These are phyloP conservation scores for Populus trichocarpa DNA, from an alignment of 441 rosid genomes.

Conservation along the genomic window DNA sequence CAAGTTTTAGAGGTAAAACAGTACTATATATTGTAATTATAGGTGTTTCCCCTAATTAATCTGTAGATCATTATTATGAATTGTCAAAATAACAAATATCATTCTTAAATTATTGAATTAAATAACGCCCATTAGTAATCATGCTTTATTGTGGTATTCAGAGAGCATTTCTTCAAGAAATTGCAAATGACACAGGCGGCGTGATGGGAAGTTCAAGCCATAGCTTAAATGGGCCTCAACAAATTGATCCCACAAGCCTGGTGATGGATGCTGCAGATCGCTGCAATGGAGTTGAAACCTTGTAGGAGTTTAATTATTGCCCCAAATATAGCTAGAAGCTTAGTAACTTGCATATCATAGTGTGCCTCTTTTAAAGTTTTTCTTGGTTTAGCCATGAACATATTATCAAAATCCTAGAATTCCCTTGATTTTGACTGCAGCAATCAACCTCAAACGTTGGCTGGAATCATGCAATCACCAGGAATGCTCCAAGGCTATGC, in stretches of 20 bases:
- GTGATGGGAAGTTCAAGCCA: conserved; percentile 10
- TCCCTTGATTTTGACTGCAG: not conserved
- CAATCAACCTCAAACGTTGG: conserved; percentile 9
- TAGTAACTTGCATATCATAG: not conserved
- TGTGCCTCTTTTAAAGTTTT: no score
- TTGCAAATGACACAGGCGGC: not conserved
- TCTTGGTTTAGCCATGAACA: not conserved
- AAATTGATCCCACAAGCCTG: not conserved
- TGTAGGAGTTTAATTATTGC: conserved; percentile 12
- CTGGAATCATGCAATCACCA: conserved; percentile 5
- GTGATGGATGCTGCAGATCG: not conserved
- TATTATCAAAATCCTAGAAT: not conserved
- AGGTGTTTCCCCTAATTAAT: no score
- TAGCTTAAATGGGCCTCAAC: conserved; percentile 8
- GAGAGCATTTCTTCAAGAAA: conserved; percentile 6
- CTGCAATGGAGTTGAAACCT: not conserved
- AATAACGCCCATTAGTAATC: not conserved
- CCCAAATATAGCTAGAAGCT: not conserved
- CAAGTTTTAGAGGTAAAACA: conserved; percentile 1
- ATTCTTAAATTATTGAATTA: not conserved
- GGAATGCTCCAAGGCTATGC: not conserved
- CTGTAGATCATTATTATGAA: no score
- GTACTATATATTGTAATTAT: no score
- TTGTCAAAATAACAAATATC: no score
- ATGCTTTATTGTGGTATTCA: not conserved